Base-by-base conservation (phyloP, 768 basidiomycete species). In the Obba rivulosa region DNA sequence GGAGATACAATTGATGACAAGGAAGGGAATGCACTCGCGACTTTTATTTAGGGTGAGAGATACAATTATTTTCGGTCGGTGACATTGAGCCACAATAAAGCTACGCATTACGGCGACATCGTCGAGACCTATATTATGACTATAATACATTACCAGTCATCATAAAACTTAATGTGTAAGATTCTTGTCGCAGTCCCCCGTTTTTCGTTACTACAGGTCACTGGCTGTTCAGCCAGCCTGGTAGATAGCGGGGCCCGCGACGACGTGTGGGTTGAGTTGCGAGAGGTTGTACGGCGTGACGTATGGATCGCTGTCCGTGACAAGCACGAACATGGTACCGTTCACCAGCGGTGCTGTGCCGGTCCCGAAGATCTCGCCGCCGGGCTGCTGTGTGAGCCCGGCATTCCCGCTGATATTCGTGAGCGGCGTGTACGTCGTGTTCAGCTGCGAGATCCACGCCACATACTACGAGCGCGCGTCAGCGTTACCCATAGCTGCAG, bases 251-350 rank as follows among this genome's bases (percentile, higher is more conserved):
- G 78, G 78, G 1, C 79, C 77, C 28, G 80, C 80, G 14, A 82
- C 71, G 46, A 83, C 67, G 52, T 81, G 75, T 35, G 62, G 50
- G 56, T 82, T 76, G 41, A 82, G 54, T 53, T 71, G 56, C 2
- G 73, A 70, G 20, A 80, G 53, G 62, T 83, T 83, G 65, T 74
- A 79, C 1, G 82, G 79, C 16, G 82, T 82, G 10, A 84, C 72
- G 51, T 60, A 74, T 8, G 72, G 59, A 54, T 80, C 67, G 16
- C 58, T 54, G 57, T 78, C 76, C 14, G 74, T 76, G 23, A 84
- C 63, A 9, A 68, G 67, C 22, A 83, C 60, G 61, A 81, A 72
- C 69, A 76, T 67, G 0, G 80, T 79, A 39, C 73, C 76, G 58
- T 83, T 83, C 22, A 80, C 60, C 41, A 77, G 63, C 3, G 72